These are phyloP conservation scores for Balamuthia mandrillaris DNA, from an alignment of 208 protist genomes.

Conservation along the genomic window DNA sequence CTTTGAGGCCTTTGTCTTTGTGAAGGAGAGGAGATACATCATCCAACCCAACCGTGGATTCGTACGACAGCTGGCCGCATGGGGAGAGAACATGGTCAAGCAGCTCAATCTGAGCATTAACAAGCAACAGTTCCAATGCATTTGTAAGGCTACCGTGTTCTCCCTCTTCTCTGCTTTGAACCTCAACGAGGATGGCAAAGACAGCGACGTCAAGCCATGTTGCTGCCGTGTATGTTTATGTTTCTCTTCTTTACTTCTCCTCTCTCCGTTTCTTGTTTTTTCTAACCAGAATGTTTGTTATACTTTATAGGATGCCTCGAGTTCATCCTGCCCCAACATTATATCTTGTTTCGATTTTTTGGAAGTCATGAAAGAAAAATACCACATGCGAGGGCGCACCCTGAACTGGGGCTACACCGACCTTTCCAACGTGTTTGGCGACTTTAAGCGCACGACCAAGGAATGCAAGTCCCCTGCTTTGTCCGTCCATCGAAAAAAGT, in stretches of 20 bases:
- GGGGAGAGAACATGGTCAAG: conserved; percentile 32
- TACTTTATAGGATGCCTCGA: too few species aligned
- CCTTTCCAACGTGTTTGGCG: conserved; percentile 48
- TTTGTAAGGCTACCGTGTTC: conserved; percentile 48
- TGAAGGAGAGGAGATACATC: conserved; percentile 53
- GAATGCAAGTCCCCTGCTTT: neutral
- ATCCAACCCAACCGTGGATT: conserved; percentile 44
- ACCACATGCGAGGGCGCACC: conserved; percentile 25
- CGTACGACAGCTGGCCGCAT: conserved; percentile 46
- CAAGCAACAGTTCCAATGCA: conserved; percentile 48
- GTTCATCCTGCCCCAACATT: too few species aligned
- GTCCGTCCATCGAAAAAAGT: neutral
- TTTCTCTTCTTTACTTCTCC: too few species aligned
- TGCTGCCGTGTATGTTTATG: too few species aligned
- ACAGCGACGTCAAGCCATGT: too few species aligned
- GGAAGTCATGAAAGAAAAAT: conserved; percentile 40
- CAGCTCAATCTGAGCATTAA: neutral
- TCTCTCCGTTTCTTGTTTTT: too few species aligned
- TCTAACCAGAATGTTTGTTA: too few species aligned
- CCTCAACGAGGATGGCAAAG: too few species aligned
- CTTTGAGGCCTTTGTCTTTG: conserved; percentile 44
- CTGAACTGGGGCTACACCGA: conserved; percentile 47
- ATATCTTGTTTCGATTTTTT: too few species aligned
- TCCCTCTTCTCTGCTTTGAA: conserved; percentile 41
- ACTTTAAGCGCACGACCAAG: conserved; percentile 38